Base-by-base conservation (phyloP, 345 rosid species). In the Eucalyptus regnans region DNA sequence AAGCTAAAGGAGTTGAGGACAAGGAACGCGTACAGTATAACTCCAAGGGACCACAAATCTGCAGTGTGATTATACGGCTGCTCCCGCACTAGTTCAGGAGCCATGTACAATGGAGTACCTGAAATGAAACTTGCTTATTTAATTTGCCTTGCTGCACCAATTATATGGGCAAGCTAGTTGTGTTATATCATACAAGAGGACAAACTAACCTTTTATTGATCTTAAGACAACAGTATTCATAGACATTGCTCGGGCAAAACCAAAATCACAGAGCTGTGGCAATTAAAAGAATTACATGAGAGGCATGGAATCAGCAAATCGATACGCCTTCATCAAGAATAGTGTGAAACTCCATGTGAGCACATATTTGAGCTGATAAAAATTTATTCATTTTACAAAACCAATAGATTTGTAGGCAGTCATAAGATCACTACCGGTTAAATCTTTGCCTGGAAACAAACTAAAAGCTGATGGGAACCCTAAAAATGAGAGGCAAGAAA, bases 201-300 rank as follows among this genome's bases (percentile, higher is more conserved):
- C 66, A 50, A 86, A 51, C 91, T 62, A 86, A 97, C 99, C 99
- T 96, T 98, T 98, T 81, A 98, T 97, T 91, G 99, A 98, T 86
- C 98, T 91, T 90, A 98, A 94, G 91, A 98, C 99, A 80, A 98
- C 99, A 48, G 99, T 98, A 93, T 98, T 98, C 90, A 96, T 90
- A 89, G 99, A 98, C 99, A 97, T 98, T 87, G 99, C 98, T 87
- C 99, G 99, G 66, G 99, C 99, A 94, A 98, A 97, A 81, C 99
- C 99, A 93, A 98, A 98, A 94, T 97, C 99, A 86, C 99, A 98
- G 81, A 97, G 98, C 99, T 98, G 97, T 64, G 44, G 89, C 62
- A 87, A 86, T 43, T 79, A 86, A 91, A 86, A 91, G 88, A 62
- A 52, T 79, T 25, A 41, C 84, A 41, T 76, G 84, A 76, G 48